Base-by-base conservation (phyloP, 495 filamentous ascomycete genomes). In the Symbiotaphrina buchneri region DNA sequence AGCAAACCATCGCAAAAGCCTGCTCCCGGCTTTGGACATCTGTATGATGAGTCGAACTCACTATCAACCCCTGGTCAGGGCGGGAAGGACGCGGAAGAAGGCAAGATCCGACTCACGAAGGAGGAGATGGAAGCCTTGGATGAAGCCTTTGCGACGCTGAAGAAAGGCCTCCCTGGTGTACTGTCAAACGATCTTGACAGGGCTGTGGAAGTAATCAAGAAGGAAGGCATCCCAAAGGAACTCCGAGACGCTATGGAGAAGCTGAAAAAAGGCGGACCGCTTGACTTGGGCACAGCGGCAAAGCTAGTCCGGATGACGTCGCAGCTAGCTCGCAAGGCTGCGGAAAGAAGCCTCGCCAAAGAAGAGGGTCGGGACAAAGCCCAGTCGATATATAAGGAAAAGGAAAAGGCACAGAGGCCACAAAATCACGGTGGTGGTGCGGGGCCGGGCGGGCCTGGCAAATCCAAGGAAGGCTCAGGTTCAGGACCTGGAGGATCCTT, bases 141-240 rank as follows among this genome's bases (percentile, higher is more conserved):
- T 29, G 41, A 51, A 25, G 35, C 61, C 10, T 35, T 59, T 22
- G 32, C 27, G 4, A 51, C 47, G 11, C 31, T 67, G 17, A 65
- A 56, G 41, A 52, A 50, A 29, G 59, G 56, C 5, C 41, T 65
- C 42, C 59, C 65, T 10, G 34, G 42, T 11, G 37, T 37, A 1
- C 53, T 65, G 41, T 45, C 44, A 3, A 45, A 56, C 20, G 38
- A 48, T 7, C 31, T 68, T 15, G 50, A 60, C 19, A 38, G 47
- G 16, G 47, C 51, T 4, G 42, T 64, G 14, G 42, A 51, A 21
- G 40, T 44, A 18, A 55, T 68, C 14, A 65, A 65, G 46, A 47
- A 46, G 33, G 46, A 59, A 11, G 65, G 65, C 1, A 50, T 68
- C 18, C 63, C 65, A 3, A 19, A 29, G 10, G 61, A 68, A 33